Percentiles rank a stretch among this genome's conserved stretches.
Evolutionary conservation across 2,329 filamentous ascomycete genomes (phyloP).

Genomic region (Beauveria caledonica): DNA sequence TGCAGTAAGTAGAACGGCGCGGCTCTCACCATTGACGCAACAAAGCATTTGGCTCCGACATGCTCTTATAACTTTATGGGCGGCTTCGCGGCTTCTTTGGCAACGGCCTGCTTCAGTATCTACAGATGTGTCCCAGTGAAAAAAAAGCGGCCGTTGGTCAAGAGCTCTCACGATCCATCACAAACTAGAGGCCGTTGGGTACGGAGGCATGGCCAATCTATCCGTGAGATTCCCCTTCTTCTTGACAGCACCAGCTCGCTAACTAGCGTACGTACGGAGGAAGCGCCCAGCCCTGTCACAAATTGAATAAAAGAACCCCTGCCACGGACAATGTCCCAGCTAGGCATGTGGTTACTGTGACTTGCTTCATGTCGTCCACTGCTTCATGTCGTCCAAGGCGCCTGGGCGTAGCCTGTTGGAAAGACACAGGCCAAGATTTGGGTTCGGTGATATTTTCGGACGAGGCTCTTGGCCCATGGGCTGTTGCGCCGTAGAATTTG

Average conservation of each 20-base stretch:
- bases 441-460: conserved; percentile 11
- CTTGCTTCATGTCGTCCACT: no score
- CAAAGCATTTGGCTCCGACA: background rate
- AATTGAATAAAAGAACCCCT: background rate
- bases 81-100: background rate
- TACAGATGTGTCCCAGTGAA: background rate
- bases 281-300: conserved; percentile 5
- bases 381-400: conserved; percentile 1
- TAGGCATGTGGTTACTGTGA: conserved; percentile 8
- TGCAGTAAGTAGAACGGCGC: background rate
- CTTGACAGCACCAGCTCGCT: background rate
- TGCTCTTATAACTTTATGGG: background rate
- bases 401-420: background rate
- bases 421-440: background rate
- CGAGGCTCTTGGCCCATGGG: background rate
- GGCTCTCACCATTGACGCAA: background rate
- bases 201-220: background rate
- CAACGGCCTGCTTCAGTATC: background rate
- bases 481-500: background rate
- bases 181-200: no score
- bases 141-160: background rate
- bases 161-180: background rate
- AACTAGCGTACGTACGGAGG: background rate
- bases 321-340: background rate
- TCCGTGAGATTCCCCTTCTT: background rate